phyloP scores from a whole-genome alignment of 768 basidiomycete species.

The Naganishia vaughanmartiniae region DNA sequence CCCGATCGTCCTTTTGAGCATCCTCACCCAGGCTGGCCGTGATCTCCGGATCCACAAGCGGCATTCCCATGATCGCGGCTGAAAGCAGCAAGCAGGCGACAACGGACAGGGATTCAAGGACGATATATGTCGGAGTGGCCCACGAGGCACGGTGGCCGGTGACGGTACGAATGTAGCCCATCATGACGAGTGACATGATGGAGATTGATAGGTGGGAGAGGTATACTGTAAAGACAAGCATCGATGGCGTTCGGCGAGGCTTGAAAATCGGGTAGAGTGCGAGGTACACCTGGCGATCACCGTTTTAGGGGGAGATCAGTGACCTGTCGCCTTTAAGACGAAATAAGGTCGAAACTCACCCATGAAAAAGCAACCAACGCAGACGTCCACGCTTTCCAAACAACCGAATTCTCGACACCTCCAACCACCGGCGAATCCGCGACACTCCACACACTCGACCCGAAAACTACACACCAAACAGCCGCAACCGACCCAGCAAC shows the following conservation, averaged over 20 bases:
- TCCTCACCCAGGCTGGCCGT: slow-evolving; percentile 12
- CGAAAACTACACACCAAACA: slow-evolving; percentile 40
- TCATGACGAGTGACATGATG: slow-evolving; percentile 34
- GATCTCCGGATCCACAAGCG: slow-evolving; percentile 32
- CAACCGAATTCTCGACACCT: slow-evolving; percentile 9
- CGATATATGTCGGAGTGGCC: slow-evolving; percentile 34
- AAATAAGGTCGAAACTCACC: slow-evolving; percentile 38
- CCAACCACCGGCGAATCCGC: background rate
- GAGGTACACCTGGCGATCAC: slow-evolving; percentile 35
- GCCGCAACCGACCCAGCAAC: slow-evolving; percentile 33
- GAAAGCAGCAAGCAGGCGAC: slow-evolving; percentile 31
- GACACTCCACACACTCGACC: slow-evolving; percentile 31
- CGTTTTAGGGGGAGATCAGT: background rate
- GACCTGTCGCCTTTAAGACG: background rate
- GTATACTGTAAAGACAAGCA: slow-evolving; percentile 36
- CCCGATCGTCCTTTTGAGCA: slow-evolving; percentile 41
- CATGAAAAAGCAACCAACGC: slow-evolving; percentile 43
- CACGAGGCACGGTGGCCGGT: slow-evolving; percentile 34
- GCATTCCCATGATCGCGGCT: slow-evolving; percentile 35
- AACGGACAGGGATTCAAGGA: slow-evolving; percentile 34
- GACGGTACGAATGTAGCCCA: slow-evolving; percentile 33
- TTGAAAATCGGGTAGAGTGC: slow-evolving; percentile 34
- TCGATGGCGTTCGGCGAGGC: slow-evolving; percentile 42
- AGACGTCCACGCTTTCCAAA: slow-evolving; percentile 34
- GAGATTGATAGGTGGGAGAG: slow-evolving; percentile 35